Conservation (phyloP, 192 early-diverging fungal species). For the Podila verticillata region DNA sequence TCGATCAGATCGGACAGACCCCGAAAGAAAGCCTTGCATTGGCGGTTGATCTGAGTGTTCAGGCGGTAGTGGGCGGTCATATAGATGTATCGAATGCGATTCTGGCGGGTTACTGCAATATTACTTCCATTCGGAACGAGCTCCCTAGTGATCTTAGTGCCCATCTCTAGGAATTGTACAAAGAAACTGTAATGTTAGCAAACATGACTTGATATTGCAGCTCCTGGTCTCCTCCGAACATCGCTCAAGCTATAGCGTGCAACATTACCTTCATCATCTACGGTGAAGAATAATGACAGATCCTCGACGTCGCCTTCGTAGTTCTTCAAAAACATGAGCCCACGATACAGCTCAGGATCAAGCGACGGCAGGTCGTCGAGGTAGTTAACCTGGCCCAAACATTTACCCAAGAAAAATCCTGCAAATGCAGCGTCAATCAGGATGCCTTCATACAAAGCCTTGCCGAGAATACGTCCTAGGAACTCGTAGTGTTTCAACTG, state of each 20-base stretch:
- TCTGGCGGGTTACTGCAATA: constrained; percentile 85
- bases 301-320: constrained; percentile 77
- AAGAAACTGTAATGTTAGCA: not conserved
- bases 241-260: not conserved
- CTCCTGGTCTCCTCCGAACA: not conserved
- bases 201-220: too few species aligned
- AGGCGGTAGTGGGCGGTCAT: constrained; percentile 89
- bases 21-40: constrained; percentile 83
- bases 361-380: constrained; percentile 81
- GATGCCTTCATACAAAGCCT: constrained; percentile 89
- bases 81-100: constrained; percentile 89
- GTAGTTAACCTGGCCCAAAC: constrained; percentile 60
- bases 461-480: constrained; percentile 83
- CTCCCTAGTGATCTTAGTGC: constrained; percentile 62
- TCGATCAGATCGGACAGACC: constrained; percentile 89
- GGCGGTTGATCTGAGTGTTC: constrained; percentile 80
- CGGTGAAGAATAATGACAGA: constrained; percentile 76
- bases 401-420: constrained; percentile 83
- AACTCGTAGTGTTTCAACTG: constrained; percentile 77
- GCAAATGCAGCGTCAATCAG: constrained; percentile 85
- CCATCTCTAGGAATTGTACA: constrained; percentile 42
- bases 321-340: constrained; percentile 78
- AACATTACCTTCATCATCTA: constrained; percentile 63
- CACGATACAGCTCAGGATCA: constrained; percentile 81
- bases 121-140: constrained; percentile 81